phyloP scores from a whole-genome alignment of 2,329 filamentous ascomycete species.

The Penicillium sp. region DNA sequence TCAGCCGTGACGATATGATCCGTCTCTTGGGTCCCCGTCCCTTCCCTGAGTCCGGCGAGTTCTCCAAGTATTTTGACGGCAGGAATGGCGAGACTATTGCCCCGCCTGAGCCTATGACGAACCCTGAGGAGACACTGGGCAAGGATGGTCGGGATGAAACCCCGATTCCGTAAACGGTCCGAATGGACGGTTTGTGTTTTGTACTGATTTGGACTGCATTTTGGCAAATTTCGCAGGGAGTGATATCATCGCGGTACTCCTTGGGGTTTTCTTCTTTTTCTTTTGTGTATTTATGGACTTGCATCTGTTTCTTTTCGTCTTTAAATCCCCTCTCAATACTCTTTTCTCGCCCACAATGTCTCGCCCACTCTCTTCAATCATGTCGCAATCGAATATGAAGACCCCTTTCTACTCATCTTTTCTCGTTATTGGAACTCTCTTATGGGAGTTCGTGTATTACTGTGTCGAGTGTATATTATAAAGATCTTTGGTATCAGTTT shows the following conservation, averaged over 20 bases:
- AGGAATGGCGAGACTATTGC: constrained; percentile 52
- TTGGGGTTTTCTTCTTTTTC: neutral
- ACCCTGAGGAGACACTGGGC: constrained; percentile 44
- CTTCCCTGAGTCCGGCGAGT: constrained; percentile 82
- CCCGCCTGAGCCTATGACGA: constrained; percentile 44
- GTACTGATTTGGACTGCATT: constrained; percentile 26
- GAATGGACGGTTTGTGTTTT: constrained; percentile 11
- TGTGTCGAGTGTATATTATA: constrained; percentile 29
- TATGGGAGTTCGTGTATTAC: constrained; percentile 1
- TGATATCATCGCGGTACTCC: constrained; percentile 26
- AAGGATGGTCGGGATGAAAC: constrained; percentile 38
- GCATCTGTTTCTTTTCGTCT: constrained; percentile 15
- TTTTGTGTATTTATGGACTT: constrained; percentile 26
- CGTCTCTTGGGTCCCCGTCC: constrained; percentile 79
- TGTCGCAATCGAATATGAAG: constrained; percentile 29
- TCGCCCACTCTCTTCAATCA: constrained; percentile 14
- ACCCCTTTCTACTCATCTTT: constrained; percentile 9
- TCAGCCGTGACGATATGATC: constrained; percentile 88
- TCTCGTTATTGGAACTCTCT: neutral
- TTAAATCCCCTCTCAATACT: constrained; percentile 21
- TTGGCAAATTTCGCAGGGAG: constrained; percentile 14
- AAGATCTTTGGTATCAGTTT: constrained; percentile 9
- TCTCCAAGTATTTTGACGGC: constrained; percentile 85
- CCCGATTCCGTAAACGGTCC: constrained; percentile 25
- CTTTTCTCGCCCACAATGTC: constrained; percentile 9